Percentiles rank a stretch among this genome's conserved stretches.
Conservation (phyloP, 805 yeast species). For the Metschnikowia peoriensis region DNA sequence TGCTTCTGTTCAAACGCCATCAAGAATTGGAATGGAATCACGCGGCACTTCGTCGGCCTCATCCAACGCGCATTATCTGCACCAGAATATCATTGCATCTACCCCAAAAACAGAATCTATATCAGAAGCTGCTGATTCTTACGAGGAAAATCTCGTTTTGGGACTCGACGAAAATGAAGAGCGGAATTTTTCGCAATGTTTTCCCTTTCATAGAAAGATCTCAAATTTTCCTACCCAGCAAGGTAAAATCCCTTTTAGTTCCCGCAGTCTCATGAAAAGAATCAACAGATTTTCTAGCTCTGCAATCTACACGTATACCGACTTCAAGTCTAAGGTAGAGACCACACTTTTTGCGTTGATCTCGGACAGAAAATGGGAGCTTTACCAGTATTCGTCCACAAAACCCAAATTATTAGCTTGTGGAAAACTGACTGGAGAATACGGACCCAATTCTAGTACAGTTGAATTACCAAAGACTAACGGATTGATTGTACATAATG, state of each 20-base stretch:
- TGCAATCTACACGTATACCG: conserved; percentile 30
- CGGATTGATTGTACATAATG: conserved; percentile 27
- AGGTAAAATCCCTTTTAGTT: conserved; percentile 35
- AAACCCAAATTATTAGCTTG: conserved; percentile 60
- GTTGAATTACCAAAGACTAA: conserved; percentile 22
- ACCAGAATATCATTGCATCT: background rate
- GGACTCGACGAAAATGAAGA: conserved; percentile 48
- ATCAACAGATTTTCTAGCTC: conserved; percentile 28
- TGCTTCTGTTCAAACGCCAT: background rate
- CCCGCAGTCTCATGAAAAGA: conserved; percentile 26
- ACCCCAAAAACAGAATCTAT: background rate
- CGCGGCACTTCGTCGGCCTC: background rate
- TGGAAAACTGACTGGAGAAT: conserved; percentile 69
- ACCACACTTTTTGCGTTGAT: conserved; percentile 64
- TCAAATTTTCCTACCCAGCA: conserved; percentile 54
- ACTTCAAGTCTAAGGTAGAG: conserved; percentile 48
- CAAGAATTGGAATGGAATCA: background rate
- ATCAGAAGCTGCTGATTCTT: background rate
- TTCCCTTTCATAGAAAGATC: conserved; percentile 73
- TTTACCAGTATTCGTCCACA: conserved; percentile 48
- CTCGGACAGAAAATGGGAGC: conserved; percentile 70
- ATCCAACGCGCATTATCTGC: background rate
- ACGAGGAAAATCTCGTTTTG: conserved; percentile 3
- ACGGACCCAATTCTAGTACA: conserved; percentile 45
- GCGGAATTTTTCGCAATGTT: conserved; percentile 69